Evolutionary conservation across 2,329 filamentous ascomycete genomes (phyloP).

Genomic region (Ceratocystis destructans): DNA sequence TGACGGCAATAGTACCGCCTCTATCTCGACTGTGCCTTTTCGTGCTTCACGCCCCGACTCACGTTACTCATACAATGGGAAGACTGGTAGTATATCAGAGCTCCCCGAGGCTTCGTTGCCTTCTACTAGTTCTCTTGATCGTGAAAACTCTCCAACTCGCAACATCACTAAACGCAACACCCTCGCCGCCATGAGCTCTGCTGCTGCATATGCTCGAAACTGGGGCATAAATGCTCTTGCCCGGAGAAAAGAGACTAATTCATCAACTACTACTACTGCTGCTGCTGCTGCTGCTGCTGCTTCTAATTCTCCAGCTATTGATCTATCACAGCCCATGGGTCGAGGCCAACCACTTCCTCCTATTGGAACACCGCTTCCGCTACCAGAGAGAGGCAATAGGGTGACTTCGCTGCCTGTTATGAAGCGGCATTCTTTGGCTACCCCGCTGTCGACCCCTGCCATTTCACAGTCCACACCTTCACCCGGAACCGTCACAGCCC

Average conservation of each 20-base stretch:
- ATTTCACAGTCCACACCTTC: background rate
- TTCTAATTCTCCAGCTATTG: slow-evolving; percentile 25
- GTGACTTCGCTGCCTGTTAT: slow-evolving; percentile 44
- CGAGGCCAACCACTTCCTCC: slow-evolving; percentile 70
- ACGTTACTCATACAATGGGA: background rate
- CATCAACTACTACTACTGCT: slow-evolving; percentile 11
- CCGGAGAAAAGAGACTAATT: slow-evolving; percentile 29
- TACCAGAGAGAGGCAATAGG: slow-evolving; percentile 47
- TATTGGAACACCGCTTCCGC: slow-evolving; percentile 64
- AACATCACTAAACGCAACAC: slow-evolving; percentile 26
- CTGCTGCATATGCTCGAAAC: slow-evolving; percentile 41
- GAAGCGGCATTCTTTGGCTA: slow-evolving; percentile 39
- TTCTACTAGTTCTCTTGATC: background rate
- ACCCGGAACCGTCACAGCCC: slow-evolving; percentile 25
- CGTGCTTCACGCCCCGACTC: slow-evolving; percentile 10
- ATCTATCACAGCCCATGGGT: slow-evolving; percentile 58
- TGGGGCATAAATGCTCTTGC: slow-evolving; percentile 47
- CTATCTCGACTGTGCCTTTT: background rate
- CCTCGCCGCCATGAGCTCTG: slow-evolving; percentile 41
- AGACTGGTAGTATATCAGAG: background rate
- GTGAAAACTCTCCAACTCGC: background rate
- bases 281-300: background rate
- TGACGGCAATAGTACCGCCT: background rate
- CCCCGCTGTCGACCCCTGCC: background rate
- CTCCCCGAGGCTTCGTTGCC: slow-evolving; percentile 3